Evolutionary conservation across 352 stramenopile species (phyloP), one percentile per base, ranked within the genome.

Genomic region (Phytopythium montanum): DNA sequence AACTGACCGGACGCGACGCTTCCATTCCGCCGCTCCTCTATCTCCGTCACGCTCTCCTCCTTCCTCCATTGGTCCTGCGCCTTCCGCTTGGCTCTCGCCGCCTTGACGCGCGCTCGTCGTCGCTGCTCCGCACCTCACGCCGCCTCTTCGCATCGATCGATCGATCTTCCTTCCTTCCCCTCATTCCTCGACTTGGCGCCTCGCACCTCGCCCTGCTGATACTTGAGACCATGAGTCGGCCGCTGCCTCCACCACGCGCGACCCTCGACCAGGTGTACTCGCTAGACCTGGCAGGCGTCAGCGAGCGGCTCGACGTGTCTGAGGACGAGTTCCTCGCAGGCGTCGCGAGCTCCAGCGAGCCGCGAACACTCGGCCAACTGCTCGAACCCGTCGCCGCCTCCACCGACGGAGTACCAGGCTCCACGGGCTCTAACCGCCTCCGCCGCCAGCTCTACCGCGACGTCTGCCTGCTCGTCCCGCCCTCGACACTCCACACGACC

Each of bases 251-350:
- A 21, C 50, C 50, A 19, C 29, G 50, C 16, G 14, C 50, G 13
- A 58, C 52, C 34, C 64, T 56, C 28, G 58, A 69, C 60, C 65
- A 65, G 23, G 56, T 72, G 52, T 69, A 61, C 34, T 31, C 65
- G 56, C 57, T 72, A n/a, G 53, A 69, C 23, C 57, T 72, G 9
- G 46, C 31, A 18, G 61, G 41, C 51, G 56, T 69, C 38, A 66
- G 61, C 48, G 61, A 72, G 25, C 48, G 50, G 9, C 53, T 72
- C 25, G 65, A 56, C 21, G 33, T 72, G 41, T 72, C 65, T 6
- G 60, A 72, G 62, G 21, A 62, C 29, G 65, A 72, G 48, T 61
- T 72, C 48, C 49, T 66, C 25, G 56, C 52, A 5, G 61, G 65
- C 26, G 63, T 72, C 28, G 52, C 65, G 39, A 45, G 54, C 44